Base-by-base conservation (phyloP, 768 basidiomycete genomes). In the Pleurotus giganteus region DNA sequence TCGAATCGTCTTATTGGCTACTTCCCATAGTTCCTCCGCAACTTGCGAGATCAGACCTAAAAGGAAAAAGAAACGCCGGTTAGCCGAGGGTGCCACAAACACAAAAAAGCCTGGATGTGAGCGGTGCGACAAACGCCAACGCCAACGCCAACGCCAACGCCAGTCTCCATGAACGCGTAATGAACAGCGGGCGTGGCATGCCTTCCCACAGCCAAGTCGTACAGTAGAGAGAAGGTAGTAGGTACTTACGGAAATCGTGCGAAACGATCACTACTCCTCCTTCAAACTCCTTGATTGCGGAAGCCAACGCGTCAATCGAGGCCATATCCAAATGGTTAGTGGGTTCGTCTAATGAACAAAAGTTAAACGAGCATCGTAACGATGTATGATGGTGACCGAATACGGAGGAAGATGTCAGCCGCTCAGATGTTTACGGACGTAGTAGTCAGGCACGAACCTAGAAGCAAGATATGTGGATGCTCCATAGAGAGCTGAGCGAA, bases 231-330 rank as follows among this genome's bases (percentile, higher is more conserved):
- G 28, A 15, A n/a, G 47, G 9, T 13, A 17, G 21, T 51, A 13
- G 8, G 19, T 50, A 82, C 88, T 61, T 63, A 91, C 96, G 91
- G 89, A 99, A 99, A 73, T 99, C 96, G 77, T 98, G 97, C 45
- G 95, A 98, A 60, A 99, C 97, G 68, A 99, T 98, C 62, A 98
- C 97, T 36, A 99, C 97, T 64, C 97, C 96, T 57, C 97, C 97
- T 66, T 91, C 89, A 69, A 92, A 99, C 66, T 91, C 91, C 71
- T 96, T 97, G 80, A 99, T 98, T 47, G 97, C 96, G 23, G 72
- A 70, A 5, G 97, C 97, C 45, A 99, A 83, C 1, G 97, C 96
- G 68, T 98, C 96, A 69, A 99, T 99, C 26, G 93, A 95, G 60
- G 83, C 88, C 96, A 97, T 96, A 69, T 97, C 94, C 81, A 97